phyloP scores from a whole-genome alignment of 306 rosid species.

The Cucumis cinereus region DNA sequence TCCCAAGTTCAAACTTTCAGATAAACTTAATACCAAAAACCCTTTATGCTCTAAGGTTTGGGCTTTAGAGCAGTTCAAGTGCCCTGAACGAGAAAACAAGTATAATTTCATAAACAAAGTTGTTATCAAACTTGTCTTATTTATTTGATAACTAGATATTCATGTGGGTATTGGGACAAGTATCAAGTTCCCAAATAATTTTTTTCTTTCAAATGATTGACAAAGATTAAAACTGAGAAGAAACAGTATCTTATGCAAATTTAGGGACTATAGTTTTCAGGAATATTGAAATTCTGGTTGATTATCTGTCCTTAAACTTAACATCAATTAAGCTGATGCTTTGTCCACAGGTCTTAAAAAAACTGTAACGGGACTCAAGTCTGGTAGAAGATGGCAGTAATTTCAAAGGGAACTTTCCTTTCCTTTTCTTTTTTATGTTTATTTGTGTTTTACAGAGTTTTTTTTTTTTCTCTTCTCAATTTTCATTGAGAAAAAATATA shows the following conservation, averaged over 20 bases:
- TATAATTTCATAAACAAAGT: too few relatives aligned
- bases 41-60: too few relatives aligned
- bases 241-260: neutral
- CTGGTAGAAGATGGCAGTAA: constrained; percentile 12
- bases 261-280: neutral
- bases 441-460: neutral
- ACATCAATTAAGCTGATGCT: constrained; percentile 1
- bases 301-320: neutral
- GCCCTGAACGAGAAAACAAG: too few relatives aligned
- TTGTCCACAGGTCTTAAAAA: constrained; percentile 1
- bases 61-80: too few relatives aligned
- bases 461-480: neutral
- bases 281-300: neutral
- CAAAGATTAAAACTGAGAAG: neutral
- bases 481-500: neutral
- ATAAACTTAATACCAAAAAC: too few relatives aligned
- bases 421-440: neutral
- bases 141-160: neutral
- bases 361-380: constrained; percentile 4
- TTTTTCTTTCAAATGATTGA: neutral
- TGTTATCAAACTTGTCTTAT: neutral
- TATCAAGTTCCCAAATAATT: neutral
- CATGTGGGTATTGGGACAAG: neutral
- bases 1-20: too few relatives aligned
- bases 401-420: neutral